Conservation (phyloP, 2,329 filamentous ascomycete species). For the Coniochaeta prunicola region DNA sequence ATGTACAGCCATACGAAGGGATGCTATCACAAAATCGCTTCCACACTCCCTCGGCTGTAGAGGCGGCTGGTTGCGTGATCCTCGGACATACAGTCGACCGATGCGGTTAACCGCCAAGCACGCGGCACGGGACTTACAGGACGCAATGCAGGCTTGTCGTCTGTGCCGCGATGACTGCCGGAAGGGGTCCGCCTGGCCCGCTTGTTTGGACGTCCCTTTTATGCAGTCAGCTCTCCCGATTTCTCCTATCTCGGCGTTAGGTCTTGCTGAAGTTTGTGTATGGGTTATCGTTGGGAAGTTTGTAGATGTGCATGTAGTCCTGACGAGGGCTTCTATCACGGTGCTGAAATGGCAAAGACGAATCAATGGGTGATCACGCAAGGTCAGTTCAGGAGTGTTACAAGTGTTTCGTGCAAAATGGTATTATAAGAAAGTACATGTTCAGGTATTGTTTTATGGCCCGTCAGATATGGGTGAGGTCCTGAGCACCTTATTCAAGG, state of each 20-base stretch:
- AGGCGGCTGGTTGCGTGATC: not conserved
- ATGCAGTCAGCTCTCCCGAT: not conserved
- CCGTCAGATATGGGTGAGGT: not conserved
- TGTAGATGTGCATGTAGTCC: not conserved
- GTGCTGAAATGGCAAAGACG: no score
- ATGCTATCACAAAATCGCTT: not conserved
- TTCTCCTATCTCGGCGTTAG: not conserved
- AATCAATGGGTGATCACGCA: no score
- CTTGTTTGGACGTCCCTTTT: not conserved
- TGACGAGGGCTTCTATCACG: no score
- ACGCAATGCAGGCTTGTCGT: not conserved
- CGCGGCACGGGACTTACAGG: not conserved
- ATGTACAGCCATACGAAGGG: no score
- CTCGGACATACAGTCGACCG: not conserved
- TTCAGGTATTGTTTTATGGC: no score
- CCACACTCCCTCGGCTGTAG: not conserved
- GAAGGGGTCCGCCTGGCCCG: not conserved
- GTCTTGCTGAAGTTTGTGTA: not conserved
- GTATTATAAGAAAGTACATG: no score
- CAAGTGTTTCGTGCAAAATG: no score
- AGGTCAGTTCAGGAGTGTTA: no score
- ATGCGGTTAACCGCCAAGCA: not conserved
- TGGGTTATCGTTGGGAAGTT: not conserved
- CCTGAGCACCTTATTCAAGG: not conserved
- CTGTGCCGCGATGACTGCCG: not conserved